Evolutionary conservation across 768 basidiomycete species (phyloP).

Genomic region (Kwoniella europaea): DNA sequence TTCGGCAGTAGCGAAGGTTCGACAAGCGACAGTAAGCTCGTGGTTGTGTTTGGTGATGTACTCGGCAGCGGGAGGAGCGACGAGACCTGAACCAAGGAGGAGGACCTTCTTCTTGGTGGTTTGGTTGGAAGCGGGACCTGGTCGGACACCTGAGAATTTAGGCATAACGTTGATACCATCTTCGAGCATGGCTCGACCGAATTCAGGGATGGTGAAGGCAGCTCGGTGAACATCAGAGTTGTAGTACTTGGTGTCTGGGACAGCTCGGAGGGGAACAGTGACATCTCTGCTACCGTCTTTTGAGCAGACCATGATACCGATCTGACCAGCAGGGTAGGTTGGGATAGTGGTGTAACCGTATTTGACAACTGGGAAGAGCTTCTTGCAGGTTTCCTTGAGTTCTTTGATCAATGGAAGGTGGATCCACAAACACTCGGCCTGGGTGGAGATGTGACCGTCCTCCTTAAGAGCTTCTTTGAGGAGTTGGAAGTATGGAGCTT

Average conservation of each 20-base stretch:
- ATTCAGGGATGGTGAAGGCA: conserved; percentile 88
- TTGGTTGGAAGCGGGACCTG: conserved; percentile 31
- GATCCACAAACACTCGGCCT: conserved; percentile 94
- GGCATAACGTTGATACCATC: conserved; percentile 68
- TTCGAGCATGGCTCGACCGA: conserved; percentile 74
- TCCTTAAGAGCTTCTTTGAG: conserved; percentile 85
- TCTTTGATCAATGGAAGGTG: conserved; percentile 84
- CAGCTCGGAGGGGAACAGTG: conserved; percentile 72
- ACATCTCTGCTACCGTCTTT: conserved; percentile 74
- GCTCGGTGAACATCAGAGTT: conserved; percentile 77
- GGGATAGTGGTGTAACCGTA: conserved; percentile 97
- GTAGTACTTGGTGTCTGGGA: conserved; percentile 80
- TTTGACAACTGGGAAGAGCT: conserved; percentile 78
- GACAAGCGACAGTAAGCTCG: conserved; percentile 85
- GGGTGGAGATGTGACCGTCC: conserved; percentile 91
- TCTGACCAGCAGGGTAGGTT: conserved; percentile 97
- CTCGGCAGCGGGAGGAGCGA: conserved; percentile 94
- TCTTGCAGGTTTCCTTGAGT: conserved; percentile 70
- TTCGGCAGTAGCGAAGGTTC: conserved; percentile 78
- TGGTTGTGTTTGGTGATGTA: conserved; percentile 83
- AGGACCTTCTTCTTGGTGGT: conserved; percentile 68
- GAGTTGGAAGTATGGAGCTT: conserved; percentile 95
- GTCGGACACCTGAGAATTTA: conserved; percentile 49
- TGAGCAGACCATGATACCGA: conserved; percentile 89
- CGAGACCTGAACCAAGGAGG: conserved; percentile 91